These are phyloP conservation scores for Penicillium sp. DNA, from an alignment of 2,329 filamentous ascomycete genomes.

Conservation along the genomic window DNA sequence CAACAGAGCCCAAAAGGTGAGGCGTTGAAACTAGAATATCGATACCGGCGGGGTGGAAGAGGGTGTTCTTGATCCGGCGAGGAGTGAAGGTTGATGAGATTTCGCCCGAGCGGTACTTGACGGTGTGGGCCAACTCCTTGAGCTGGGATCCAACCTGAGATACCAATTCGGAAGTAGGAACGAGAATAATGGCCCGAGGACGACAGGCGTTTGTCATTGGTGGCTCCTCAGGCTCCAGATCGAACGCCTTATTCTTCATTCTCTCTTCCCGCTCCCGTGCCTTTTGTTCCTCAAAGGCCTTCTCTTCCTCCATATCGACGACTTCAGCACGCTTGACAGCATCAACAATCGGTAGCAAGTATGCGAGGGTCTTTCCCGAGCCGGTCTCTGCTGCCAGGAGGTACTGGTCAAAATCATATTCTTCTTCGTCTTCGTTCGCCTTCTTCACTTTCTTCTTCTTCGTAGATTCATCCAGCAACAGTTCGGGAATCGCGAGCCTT, in stretches of 20 bases:
- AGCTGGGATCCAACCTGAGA: conserved; percentile 78
- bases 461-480: conserved; percentile 60
- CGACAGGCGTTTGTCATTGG: conserved; percentile 71
- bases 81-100: conserved; percentile 76
- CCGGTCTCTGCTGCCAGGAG: conserved; percentile 93
- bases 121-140: conserved; percentile 77
- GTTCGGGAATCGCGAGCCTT: conserved; percentile 77
- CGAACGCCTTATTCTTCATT: conserved; percentile 58
- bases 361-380: conserved; percentile 94
- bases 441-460: conserved; percentile 35
- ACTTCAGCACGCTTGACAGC: conserved; percentile 76
- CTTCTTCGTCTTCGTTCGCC: conserved; percentile 28
- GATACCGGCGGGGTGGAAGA: conserved; percentile 78
- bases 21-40: conserved; percentile 87
- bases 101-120: conserved; percentile 82
- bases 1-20: conserved; percentile 83
- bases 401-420: conserved; percentile 62
- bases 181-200: conserved; percentile 79
- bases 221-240: conserved; percentile 58
- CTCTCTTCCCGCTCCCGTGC: conserved; percentile 54
- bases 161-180: conserved; percentile 90
- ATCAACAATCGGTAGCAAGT: conserved; percentile 80
- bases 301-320: conserved; percentile 61
- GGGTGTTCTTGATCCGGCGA: conserved; percentile 75
- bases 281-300: conserved; percentile 54